Evolutionary conservation across 495 filamentous ascomycete species (phyloP), one percentile per base, ranked within the genome.

Genomic region (Glutinoglossum americanum): DNA sequence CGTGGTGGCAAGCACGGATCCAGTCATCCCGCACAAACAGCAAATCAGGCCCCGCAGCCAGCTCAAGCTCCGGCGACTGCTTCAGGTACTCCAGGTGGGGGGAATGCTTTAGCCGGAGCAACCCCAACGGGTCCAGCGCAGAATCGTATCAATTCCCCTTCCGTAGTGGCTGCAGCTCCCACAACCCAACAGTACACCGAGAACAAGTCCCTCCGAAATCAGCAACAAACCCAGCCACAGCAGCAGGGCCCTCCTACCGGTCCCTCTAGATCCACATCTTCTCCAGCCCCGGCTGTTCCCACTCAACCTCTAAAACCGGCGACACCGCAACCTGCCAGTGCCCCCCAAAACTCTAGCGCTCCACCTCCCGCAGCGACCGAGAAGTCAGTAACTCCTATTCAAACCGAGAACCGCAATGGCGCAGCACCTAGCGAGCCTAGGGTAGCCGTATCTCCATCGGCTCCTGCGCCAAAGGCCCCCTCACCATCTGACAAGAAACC

Each of bases 1-100:
- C 82, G 92, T 60, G 80, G 81, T 23, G 73, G 76, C 30, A 85
- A 85, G 67, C 71, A 70, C 65, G 58, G 58, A 47, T 25, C 54
- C 0, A 30, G 15, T 32, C 54, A 56, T 23, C 27, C 35, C 25
- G 35, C 41, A 41, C 35, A 47, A 25, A 13, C 8, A 27, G n/a
- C 30, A 19, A 35, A 25, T 13, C 56, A 58, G 56, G 15, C 41
- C 19, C 59, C 51, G 45, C 67, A 67, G 25, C 62, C 65, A 49
- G 62, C 59, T n/a, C 73, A 69, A 58, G 66, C 61, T 45, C 54
- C 54, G 17, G 2, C 54, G 17, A 39, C 33, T 21, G 25, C 55
- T 51, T 32, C 45, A 47, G n/a, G 30, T 10, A 53, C 28, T 17
- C 57, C 57, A 11, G 33, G 27, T 6, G 57, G 23, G 13, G 57